Base-by-base conservation (phyloP, 768 basidiomycete species). In the Amanita pseudoporphyria region DNA sequence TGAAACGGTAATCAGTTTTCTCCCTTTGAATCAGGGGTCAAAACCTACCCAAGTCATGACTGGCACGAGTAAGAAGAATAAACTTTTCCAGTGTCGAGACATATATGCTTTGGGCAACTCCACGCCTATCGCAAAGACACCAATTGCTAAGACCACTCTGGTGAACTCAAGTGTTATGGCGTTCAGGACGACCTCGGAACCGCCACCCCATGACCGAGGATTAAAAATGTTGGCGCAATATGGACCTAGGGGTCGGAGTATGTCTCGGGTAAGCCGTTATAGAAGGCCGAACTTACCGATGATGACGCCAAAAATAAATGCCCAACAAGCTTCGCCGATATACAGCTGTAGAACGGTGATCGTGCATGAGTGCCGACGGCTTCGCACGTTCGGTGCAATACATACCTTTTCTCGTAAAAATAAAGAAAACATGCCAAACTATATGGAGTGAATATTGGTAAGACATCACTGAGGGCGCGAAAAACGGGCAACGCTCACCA, bases 71-170 rank as follows among this genome's bases (percentile, higher is more conserved):
- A 99, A 71, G 64, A 90, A 91, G 45, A 86, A 74, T 3, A 99
- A 60, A 56, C 89, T 91, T 59, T 77, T 83, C 92, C 93, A 96
- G 60, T 98, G 96, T n/a, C 80, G 76, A 18, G 73, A 71, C 78
- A 98, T 87, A 67, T 98, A 99, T 3, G 88, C 88, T 68, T 93
- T 92, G 19, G 96, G 96, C 62, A 98, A 72, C 62, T 99, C 96
- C 19, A 98, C 96, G 13, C 96, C 96, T 47, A 99, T 90, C 6
- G 95, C 95, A 63, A 99, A 99, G 0, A 99, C 95, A 16, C 92
- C 92, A 47, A 98, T 87, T 13, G 95, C 96, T 28, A 99, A 79
- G 39, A 98, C 87, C 50, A 98, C 82, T 13, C 96, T 78, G 7
- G 90, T 93, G 59, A 85, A 75, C 65, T 99, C 96, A 52, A 99